phyloP scores from a whole-genome alignment of 140 eudicot species.

The Ambrosia hybrid region DNA sequence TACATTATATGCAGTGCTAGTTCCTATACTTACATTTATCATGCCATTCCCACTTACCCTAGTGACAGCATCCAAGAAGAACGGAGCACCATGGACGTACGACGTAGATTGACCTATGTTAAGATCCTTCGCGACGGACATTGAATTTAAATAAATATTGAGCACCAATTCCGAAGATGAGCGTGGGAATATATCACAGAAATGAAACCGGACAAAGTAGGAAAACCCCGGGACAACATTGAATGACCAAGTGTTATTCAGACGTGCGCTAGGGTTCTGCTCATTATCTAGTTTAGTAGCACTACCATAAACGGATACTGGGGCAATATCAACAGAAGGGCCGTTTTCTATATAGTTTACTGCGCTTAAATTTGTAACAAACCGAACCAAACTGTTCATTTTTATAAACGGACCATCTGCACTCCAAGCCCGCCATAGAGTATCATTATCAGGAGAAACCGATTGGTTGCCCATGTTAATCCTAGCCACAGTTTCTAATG shows the following conservation, averaged over 20 bases:
- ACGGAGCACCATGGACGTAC: slow-evolving; percentile 52
- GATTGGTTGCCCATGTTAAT: slow-evolving; percentile 75
- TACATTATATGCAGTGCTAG: slow-evolving; percentile 30
- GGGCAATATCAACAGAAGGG: slow-evolving; percentile 52
- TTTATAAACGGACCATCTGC: slow-evolving; percentile 43
- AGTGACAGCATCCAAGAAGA: slow-evolving; percentile 53
- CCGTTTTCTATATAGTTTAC: slow-evolving; percentile 49
- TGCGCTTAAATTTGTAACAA: slow-evolving; percentile 32
- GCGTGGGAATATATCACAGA: slow-evolving; percentile 55
- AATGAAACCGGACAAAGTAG: slow-evolving; percentile 70
- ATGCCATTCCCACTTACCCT: slow-evolving; percentile 14
- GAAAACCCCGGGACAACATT: slow-evolving; percentile 58
- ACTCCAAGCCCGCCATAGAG: slow-evolving; percentile 66
- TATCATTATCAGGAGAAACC: slow-evolving; percentile 59
- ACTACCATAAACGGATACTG: slow-evolving; percentile 66
- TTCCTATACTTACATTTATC: slow-evolving; percentile 60
- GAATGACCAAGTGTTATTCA: slow-evolving; percentile 69
- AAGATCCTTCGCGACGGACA: slow-evolving; percentile 44
- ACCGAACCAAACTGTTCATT: slow-evolving; percentile 29
- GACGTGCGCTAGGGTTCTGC: slow-evolving; percentile 25
- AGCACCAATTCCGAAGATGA: slow-evolving; percentile 26
- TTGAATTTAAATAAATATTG: slow-evolving; percentile 54
- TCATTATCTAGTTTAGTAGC: slow-evolving; percentile 50
- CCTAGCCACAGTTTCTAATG: slow-evolving; percentile 59
- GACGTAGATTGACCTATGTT: slow-evolving; percentile 39